phyloP scores from a whole-genome alignment of 202 grass and related monocot species.

The Bolboschoenoplectus hybrid region DNA sequence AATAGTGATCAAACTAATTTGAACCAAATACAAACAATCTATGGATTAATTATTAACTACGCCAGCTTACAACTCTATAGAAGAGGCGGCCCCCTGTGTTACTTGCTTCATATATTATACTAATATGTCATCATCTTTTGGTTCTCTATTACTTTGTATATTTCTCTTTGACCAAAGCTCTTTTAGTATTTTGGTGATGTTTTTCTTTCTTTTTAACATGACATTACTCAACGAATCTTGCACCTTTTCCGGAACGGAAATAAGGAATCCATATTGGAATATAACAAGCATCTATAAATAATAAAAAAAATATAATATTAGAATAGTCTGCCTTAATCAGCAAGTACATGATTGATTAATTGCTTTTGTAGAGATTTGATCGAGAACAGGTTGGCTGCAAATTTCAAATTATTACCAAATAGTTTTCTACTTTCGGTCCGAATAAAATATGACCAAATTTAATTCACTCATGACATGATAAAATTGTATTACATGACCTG shows the following conservation, averaged over 20 bases:
- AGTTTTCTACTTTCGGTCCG: background rate
- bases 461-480: background rate
- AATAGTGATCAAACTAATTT: background rate
- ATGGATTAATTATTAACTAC: background rate
- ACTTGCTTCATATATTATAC: background rate
- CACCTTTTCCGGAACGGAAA: background rate
- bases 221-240: background rate
- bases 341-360: background rate
- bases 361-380: background rate
- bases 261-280: background rate
- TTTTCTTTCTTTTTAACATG: background rate
- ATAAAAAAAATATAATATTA: no score
- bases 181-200: background rate
- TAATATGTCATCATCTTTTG: background rate
- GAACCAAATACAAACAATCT: background rate
- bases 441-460: background rate
- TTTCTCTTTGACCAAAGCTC: background rate
- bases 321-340: background rate
- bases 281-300: background rate
- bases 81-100: background rate
- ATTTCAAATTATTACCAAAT: slow-evolving; percentile 26
- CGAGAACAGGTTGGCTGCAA: background rate
- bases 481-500: no score
- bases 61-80: background rate
- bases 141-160: background rate